phyloP scores from a whole-genome alignment of 768 basidiomycete species.

The Cubamyces lactineus region DNA sequence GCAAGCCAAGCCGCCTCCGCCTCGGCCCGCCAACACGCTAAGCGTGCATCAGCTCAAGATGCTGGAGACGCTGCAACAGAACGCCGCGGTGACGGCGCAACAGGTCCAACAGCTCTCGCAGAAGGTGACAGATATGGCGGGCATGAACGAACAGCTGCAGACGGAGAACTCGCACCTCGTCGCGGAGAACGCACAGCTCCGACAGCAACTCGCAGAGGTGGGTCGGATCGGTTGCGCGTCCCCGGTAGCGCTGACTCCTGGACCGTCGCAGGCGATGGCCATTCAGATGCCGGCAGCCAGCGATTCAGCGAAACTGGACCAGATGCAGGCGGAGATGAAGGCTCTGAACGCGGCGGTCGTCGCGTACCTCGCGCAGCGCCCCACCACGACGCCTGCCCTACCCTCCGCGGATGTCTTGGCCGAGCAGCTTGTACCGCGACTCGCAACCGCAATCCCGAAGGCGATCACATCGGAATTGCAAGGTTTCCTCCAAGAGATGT shows the following conservation, averaged over 20 bases:
- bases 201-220: conserved; percentile 19
- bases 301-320: conserved; percentile 15
- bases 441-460: conserved; percentile 12
- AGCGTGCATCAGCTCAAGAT: conserved; percentile 17
- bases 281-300: conserved; percentile 2
- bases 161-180: conserved; percentile 14
- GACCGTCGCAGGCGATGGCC: neutral
- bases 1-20: conserved; percentile 9
- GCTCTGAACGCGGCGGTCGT: conserved; percentile 22
- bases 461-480: conserved; percentile 10
- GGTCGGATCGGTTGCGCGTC: neutral
- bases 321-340: conserved; percentile 19
- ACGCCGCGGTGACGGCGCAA: conserved; percentile 17
- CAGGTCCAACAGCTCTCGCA: conserved; percentile 22
- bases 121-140: conserved; percentile 18
- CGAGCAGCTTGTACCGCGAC: conserved; percentile 13
- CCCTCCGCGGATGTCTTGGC: conserved; percentile 2
- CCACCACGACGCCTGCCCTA: neutral
- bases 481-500: conserved; percentile 8
- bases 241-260: neutral
- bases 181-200: conserved; percentile 17
- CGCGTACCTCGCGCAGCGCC: conserved; percentile 12
- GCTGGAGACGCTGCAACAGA: conserved; percentile 18
- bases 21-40: conserved; percentile 7
- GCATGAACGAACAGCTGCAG: conserved; percentile 16